A percentile compares a stretch with the other conserved stretches of the same genome.
phyloP scores from a whole-genome alignment of 768 basidiomycete genomes.

The Boletus fagicola region DNA sequence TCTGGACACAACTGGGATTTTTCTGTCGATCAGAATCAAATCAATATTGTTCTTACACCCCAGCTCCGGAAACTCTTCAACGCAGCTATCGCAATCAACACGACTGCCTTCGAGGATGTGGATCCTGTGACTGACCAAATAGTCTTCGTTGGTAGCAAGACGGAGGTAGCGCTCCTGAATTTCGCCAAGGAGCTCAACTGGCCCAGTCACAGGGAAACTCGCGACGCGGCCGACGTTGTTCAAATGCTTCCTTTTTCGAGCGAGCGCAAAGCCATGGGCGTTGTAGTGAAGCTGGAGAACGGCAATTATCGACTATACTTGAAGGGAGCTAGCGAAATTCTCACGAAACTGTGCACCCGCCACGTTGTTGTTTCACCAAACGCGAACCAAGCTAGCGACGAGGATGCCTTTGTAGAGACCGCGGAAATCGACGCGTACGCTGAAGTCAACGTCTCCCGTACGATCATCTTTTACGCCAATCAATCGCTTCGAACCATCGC shows the following conservation, averaged over 20 bases:
- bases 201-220: conserved; percentile 63
- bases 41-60: conserved; percentile 63
- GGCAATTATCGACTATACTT: conserved; percentile 68
- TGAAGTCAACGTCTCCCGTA: conserved; percentile 81
- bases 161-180: conserved; percentile 86
- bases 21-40: conserved; percentile 73
- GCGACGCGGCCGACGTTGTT: conserved; percentile 58
- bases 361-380: conserved; percentile 66
- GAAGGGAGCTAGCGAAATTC: conserved; percentile 94
- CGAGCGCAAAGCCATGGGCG: conserved; percentile 93
- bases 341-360: conserved; percentile 68
- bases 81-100: conserved; percentile 85
- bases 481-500: conserved; percentile 94
- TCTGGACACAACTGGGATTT: conserved; percentile 66
- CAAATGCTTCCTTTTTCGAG: conserved; percentile 95
- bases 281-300: conserved; percentile 61
- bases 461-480: conserved; percentile 97
- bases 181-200: conserved; percentile 83
- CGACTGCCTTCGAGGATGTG: conserved; percentile 88
- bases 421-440: conserved; percentile 62
- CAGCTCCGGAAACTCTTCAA: conserved; percentile 70
- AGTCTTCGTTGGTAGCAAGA: conserved; percentile 89
- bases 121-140: conserved; percentile 57
- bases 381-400: conserved; percentile 11
- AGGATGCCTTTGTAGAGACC: conserved; percentile 47